Percentiles rank a stretch among this genome's conserved stretches.
These are phyloP conservation scores for Blepharisma undulans DNA, from an alignment of 169 alveolate species.

Conservation along the genomic window DNA sequence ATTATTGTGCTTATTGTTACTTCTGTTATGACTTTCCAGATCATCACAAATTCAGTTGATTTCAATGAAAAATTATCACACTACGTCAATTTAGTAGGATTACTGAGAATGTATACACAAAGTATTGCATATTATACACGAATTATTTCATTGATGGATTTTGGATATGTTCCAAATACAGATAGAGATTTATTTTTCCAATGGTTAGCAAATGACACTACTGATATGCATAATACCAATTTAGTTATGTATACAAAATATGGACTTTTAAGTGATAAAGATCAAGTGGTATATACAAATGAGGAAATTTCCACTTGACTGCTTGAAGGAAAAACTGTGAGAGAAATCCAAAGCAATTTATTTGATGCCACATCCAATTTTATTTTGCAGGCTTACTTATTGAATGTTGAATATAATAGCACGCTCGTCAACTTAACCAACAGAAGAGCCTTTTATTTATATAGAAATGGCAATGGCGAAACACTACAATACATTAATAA, in stretches of 20 bases:
- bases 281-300: constrained; percentile 4
- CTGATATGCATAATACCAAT: constrained; percentile 6
- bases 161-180: neutral
- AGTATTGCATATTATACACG: constrained; percentile 1
- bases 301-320: constrained; percentile 23
- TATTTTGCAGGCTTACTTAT: constrained; percentile 16
- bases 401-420: constrained; percentile 10
- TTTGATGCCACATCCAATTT: constrained; percentile 35
- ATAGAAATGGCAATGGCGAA: constrained; percentile 34
- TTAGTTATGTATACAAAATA: constrained; percentile 12
- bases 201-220: constrained; percentile 1
- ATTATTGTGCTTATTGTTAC: constrained; percentile 26
- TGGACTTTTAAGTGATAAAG: neutral
- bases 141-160: constrained; percentile 19
- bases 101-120: neutral
- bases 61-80: neutral
- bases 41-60: neutral
- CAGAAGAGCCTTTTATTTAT: constrained; percentile 36
- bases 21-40: constrained; percentile 15
- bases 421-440: neutral
- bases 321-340: constrained; percentile 17
- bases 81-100: constrained; percentile 29
- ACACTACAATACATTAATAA: constrained; percentile 15
- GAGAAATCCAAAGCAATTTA: constrained; percentile 24
- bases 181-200: neutral